A percentile compares a stretch with the other conserved stretches of the same genome.
phyloP scores from a whole-genome alignment of 1,284 basidiomycete species.

The Trichosporon sp. region DNA sequence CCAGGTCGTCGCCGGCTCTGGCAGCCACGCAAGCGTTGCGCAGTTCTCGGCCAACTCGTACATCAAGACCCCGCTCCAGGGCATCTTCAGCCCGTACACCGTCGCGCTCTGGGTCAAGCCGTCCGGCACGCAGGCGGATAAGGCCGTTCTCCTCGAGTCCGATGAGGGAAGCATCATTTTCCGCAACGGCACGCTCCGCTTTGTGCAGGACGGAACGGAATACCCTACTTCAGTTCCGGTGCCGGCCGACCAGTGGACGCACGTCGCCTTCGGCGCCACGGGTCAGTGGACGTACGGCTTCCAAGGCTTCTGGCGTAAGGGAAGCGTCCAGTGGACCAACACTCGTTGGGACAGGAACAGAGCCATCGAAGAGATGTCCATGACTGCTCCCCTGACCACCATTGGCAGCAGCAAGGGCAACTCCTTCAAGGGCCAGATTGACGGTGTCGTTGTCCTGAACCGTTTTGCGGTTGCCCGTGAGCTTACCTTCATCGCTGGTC shows the following conservation, averaged over 20 bases:
- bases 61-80: not conserved
- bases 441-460: not conserved
- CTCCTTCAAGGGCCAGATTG: not conserved
- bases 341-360: not conserved
- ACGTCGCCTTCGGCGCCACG: not conserved
- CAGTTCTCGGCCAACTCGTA: not conserved
- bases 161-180: not conserved
- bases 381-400: not conserved
- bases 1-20: not conserved
- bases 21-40: not conserved
- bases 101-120: slow-evolving; percentile 7
- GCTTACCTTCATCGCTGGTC: not conserved
- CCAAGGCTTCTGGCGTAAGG: not conserved
- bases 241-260: not conserved
- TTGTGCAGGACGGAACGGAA: not conserved
- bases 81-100: not conserved
- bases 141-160: not conserved
- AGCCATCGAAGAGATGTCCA: not conserved
- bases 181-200: not conserved
- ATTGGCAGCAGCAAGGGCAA: not conserved
- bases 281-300: not conserved
- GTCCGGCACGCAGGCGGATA: not conserved
- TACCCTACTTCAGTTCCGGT: not conserved
- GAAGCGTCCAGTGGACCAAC: not conserved
- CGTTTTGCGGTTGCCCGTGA: not conserved